Conservation (phyloP, 2,329 filamentous ascomycete genomes). For the Epichloe hybrida region DNA sequence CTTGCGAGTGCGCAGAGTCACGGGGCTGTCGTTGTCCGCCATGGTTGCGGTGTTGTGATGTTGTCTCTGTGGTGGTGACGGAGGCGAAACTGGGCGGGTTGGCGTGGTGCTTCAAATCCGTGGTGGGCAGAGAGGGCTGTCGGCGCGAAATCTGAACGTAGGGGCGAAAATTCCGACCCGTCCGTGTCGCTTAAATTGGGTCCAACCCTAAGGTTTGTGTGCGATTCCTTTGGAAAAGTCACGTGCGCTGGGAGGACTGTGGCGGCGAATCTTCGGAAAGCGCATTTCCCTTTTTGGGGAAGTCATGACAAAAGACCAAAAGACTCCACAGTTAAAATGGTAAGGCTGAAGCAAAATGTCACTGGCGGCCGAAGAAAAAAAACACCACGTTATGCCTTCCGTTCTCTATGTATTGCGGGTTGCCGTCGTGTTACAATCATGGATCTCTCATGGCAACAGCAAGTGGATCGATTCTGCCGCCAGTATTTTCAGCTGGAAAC, state of each 20-base stretch:
- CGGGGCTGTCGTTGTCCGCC: slow-evolving; percentile 68
- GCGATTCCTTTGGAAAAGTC: not conserved
- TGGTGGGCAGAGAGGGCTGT: slow-evolving; percentile 16
- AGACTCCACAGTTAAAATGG: too few species aligned
- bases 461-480: slow-evolving; percentile 43
- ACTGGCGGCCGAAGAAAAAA: not conserved
- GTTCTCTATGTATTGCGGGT: not conserved
- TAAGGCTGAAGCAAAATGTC: not conserved
- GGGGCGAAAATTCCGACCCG: slow-evolving; percentile 23
- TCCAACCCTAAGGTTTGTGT: slow-evolving; percentile 29
- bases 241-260: not conserved
- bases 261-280: not conserved
- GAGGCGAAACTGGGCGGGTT: slow-evolving; percentile 16
- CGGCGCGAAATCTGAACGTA: slow-evolving; percentile 15
- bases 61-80: slow-evolving; percentile 20
- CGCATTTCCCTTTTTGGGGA: not conserved
- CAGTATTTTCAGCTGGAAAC: slow-evolving; percentile 71
- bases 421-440: not conserved
- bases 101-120: slow-evolving; percentile 15
- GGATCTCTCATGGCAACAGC: not conserved
- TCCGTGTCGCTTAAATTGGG: slow-evolving; percentile 28
- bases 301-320: too few species aligned
- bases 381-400: not conserved
- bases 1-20: slow-evolving; percentile 95
- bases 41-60: slow-evolving; percentile 51